phyloP scores from a whole-genome alignment of 2,329 filamentous ascomycete species.

The Exophiala mesophila region DNA sequence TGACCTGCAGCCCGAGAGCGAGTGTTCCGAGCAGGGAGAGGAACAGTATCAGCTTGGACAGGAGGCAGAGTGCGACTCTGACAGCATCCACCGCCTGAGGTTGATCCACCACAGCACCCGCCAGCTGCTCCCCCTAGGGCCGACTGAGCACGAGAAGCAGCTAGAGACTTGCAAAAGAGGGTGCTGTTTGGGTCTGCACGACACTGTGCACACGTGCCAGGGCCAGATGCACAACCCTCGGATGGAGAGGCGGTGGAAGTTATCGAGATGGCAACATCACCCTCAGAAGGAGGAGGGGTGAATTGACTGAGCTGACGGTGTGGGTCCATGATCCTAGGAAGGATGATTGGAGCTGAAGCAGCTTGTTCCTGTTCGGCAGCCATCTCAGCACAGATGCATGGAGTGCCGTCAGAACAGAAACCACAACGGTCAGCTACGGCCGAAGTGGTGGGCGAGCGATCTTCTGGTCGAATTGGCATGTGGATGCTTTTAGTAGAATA shows the following conservation, averaged over 20 bases:
- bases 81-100: slow-evolving; percentile 23
- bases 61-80: slow-evolving; percentile 27
- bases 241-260: slow-evolving; percentile 30
- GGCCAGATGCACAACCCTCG: slow-evolving; percentile 57
- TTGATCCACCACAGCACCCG: slow-evolving; percentile 62
- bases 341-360: slow-evolving; percentile 20
- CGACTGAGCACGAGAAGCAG: slow-evolving; percentile 51
- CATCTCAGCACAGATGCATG: slow-evolving; percentile 74
- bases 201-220: slow-evolving; percentile 75
- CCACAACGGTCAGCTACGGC: slow-evolving; percentile 65
- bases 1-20: slow-evolving; percentile 27
- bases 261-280: slow-evolving; percentile 53
- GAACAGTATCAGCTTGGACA: slow-evolving; percentile 23
- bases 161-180: slow-evolving; percentile 76
- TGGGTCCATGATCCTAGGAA: slow-evolving; percentile 27
- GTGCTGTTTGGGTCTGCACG: slow-evolving; percentile 71
- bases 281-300: slow-evolving; percentile 50
- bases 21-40: slow-evolving; percentile 18
- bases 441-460: slow-evolving; percentile 32
- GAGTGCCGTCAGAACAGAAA: slow-evolving; percentile 76
- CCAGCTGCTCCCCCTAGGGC: slow-evolving; percentile 54
- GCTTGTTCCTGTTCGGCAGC: slow-evolving; percentile 37
- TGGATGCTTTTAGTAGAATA: slow-evolving; percentile 32
- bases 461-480: slow-evolving; percentile 49
- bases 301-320: slow-evolving; percentile 38